phyloP scores from a whole-genome alignment of 768 basidiomycete species.

The Leccinum uliginosum region DNA sequence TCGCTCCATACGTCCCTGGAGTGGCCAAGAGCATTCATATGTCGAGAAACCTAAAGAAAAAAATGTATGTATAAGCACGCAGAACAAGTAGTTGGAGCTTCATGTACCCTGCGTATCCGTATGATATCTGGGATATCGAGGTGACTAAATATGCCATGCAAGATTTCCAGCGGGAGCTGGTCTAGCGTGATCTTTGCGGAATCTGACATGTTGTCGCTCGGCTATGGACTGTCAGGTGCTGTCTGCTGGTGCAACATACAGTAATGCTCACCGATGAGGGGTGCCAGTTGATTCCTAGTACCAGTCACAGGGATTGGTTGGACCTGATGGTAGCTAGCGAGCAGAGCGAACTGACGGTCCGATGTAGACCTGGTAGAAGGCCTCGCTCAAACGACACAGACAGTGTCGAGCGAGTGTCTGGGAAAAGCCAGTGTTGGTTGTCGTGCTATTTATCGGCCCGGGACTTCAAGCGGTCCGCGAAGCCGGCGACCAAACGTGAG shows the following conservation, averaged over 20 bases:
- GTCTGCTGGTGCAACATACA: too few relatives aligned
- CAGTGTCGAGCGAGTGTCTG: neutral
- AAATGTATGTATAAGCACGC: neutral
- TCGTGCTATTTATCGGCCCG: too few relatives aligned
- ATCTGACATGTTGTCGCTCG: neutral
- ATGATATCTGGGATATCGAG: constrained; percentile 17
- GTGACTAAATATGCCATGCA: constrained; percentile 8
- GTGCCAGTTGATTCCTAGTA: neutral
- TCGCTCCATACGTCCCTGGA: constrained; percentile 14
- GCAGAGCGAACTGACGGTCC: neutral
- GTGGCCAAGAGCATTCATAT: constrained; percentile 5
- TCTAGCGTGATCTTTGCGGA: neutral
- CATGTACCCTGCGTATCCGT: constrained; percentile 11
- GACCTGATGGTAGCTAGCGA: neutral
- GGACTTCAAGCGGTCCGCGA: too few relatives aligned
- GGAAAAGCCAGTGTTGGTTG: neutral
- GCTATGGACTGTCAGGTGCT: too few relatives aligned
- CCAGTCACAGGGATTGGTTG: neutral
- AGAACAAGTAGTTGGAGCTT: neutral
- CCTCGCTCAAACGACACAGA: too few relatives aligned
- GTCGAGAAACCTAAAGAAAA: constrained; percentile 8
- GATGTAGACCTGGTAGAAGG: too few relatives aligned
- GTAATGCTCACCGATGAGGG: too few relatives aligned
- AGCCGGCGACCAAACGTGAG: too few relatives aligned
- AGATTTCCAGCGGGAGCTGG: constrained; percentile 11